Percentiles rank a stretch among this genome's conserved stretches.
These are phyloP conservation scores for Zangia roseola DNA, from an alignment of 768 basidiomycete genomes.

Conservation along the genomic window DNA sequence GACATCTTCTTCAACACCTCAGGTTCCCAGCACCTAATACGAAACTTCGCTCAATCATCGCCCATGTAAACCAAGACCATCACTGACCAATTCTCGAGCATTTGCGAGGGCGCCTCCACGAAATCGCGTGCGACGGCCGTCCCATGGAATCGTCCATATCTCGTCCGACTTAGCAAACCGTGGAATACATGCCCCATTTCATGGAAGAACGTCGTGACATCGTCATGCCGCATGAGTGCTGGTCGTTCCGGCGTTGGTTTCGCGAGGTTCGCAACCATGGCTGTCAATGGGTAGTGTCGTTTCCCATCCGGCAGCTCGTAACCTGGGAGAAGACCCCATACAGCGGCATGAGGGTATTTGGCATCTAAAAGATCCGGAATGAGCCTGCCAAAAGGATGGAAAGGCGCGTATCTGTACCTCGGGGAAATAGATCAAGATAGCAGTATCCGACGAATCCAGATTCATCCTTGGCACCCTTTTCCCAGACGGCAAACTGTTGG, in stretches of 20 bases:
- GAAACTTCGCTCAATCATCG: background rate
- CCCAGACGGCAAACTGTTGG: constrained; percentile 84
- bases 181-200: constrained; percentile 83
- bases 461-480: constrained; percentile 66
- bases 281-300: constrained; percentile 69
- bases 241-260: constrained; percentile 80
- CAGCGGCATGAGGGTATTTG: constrained; percentile 87
- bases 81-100: constrained; percentile 84
- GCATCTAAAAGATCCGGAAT: constrained; percentile 40
- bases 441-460: constrained; percentile 81
- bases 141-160: constrained; percentile 78
- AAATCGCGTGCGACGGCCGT: constrained; percentile 80
- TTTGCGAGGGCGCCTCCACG: constrained; percentile 88
- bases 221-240: constrained; percentile 83
- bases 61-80: background rate
- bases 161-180: constrained; percentile 65
- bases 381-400: background rate
- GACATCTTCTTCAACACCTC: constrained; percentile 76
- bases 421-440: constrained; percentile 86
- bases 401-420: constrained; percentile 43
- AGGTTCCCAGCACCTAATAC: constrained; percentile 73
- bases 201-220: constrained; percentile 90
- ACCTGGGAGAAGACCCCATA: constrained; percentile 75
- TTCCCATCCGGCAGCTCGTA: constrained; percentile 55
- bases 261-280: constrained; percentile 91